Conservation (phyloP, 768 basidiomycete species). For the Mycena pura region DNA sequence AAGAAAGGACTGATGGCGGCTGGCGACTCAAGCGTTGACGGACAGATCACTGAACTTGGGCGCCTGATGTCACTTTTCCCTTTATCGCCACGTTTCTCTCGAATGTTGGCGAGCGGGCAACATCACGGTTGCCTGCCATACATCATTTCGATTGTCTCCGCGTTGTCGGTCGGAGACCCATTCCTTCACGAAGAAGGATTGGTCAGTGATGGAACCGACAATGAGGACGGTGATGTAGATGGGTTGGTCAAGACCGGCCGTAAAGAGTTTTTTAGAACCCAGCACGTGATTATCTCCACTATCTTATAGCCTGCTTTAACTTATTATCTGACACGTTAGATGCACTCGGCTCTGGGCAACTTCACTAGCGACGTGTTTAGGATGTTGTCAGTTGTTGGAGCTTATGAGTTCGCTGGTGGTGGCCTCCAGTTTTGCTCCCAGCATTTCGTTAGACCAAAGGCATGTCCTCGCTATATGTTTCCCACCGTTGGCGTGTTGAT, state of each 20-base stretch:
- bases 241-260: conserved; percentile 55
- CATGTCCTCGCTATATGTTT: conserved; percentile 36
- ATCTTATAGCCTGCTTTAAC: background rate
- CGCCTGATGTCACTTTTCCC: conserved; percentile 93
- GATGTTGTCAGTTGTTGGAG: conserved; percentile 91
- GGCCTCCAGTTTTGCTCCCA: conserved; percentile 81
- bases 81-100: conserved; percentile 91
- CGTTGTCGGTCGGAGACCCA: conserved; percentile 93
- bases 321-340: conserved; percentile 45
- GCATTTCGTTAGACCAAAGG: conserved; percentile 92
- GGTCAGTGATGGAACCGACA: conserved; percentile 35
- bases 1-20: conserved; percentile 29
- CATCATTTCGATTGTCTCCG: conserved; percentile 89
- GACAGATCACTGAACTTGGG: conserved; percentile 89
- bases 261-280: conserved; percentile 82
- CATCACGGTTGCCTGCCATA: conserved; percentile 86
- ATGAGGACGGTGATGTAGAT: conserved; percentile 41
- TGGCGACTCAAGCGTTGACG: conserved; percentile 44
- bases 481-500: background rate
- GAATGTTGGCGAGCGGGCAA: conserved; percentile 93
- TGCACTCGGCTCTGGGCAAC: conserved; percentile 80
- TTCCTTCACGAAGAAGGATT: conserved; percentile 72
- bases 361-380: conserved; percentile 87
- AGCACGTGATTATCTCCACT: conserved; percentile 59
- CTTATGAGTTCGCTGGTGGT: conserved; percentile 91